Evolutionary conservation across 2,329 filamentous ascomycete genomes (phyloP).

Genomic region (Colletotrichum trifolii): DNA sequence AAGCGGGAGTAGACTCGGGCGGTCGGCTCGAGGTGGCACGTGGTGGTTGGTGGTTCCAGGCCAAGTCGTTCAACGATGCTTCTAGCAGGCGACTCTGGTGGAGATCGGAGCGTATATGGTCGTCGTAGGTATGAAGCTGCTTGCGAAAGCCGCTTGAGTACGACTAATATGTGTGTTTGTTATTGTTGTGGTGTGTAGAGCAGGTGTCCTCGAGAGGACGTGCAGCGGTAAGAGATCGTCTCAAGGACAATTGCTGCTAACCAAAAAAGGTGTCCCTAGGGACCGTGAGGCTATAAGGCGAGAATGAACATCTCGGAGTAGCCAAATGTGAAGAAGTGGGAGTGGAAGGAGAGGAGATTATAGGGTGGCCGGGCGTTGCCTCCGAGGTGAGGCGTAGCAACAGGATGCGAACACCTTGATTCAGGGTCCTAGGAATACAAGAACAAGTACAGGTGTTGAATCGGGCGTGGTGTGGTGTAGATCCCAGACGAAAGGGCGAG

Average conservation of each 20-base stretch:
- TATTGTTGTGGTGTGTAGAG: slow-evolving; percentile 7
- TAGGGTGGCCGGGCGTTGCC: slow-evolving; percentile 37
- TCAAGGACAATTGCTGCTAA: slow-evolving; percentile 31
- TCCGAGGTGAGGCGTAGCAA: slow-evolving; percentile 31
- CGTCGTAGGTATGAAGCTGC: neutral
- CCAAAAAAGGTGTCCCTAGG: slow-evolving; percentile 54
- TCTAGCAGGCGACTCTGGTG: slow-evolving; percentile 30
- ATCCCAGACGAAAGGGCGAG: slow-evolving; percentile 29
- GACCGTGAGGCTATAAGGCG: slow-evolving; percentile 54
- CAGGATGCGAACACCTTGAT: slow-evolving; percentile 18
- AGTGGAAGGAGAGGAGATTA: slow-evolving; percentile 30
- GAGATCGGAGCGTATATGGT: slow-evolving; percentile 18
- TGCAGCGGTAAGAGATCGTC: slow-evolving; percentile 26
- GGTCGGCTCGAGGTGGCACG: slow-evolving; percentile 30
- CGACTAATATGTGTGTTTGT: neutral
- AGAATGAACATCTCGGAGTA: slow-evolving; percentile 42
- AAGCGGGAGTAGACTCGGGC: slow-evolving; percentile 15
- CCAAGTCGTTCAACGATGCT: slow-evolving; percentile 36
- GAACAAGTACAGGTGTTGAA: slow-evolving; percentile 17
- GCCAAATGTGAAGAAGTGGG: slow-evolving; percentile 18
- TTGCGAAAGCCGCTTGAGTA: slow-evolving; percentile 16
- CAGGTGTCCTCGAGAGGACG: slow-evolving; percentile 27
- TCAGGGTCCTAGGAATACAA: slow-evolving; percentile 36
- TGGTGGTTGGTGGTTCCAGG: slow-evolving; percentile 17
- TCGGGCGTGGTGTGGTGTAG: slow-evolving; percentile 18